phyloP scores from a whole-genome alignment of 495 filamentous ascomycete species.

The Glarea lozoyensis region DNA sequence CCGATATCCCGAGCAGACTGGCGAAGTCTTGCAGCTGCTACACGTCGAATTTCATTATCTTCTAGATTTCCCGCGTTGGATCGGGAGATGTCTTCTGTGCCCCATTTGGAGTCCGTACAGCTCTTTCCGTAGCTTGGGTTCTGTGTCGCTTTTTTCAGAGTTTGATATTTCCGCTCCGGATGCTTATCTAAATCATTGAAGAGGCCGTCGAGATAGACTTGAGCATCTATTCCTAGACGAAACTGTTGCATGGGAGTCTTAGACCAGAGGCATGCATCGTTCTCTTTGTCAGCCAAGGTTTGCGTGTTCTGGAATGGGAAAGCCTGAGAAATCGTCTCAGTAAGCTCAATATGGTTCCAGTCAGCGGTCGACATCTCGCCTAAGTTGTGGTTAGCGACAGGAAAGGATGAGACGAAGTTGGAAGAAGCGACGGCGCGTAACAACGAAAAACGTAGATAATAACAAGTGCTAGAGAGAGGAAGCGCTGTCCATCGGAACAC shows the following conservation, averaged over 20 bases:
- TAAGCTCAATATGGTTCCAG: neutral
- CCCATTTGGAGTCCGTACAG: neutral
- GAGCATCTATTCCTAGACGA: constrained; percentile 2
- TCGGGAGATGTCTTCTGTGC: neutral
- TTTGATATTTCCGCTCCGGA: constrained; percentile 1
- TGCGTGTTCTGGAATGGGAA: neutral
- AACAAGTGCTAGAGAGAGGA: neutral
- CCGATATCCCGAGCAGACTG: neutral
- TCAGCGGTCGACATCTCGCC: neutral
- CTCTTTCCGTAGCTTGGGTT: constrained; percentile 2
- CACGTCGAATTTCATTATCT: neutral
- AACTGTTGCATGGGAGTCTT: neutral
- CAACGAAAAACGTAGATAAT: neutral
- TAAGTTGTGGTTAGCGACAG: neutral
- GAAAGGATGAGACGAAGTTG: neutral
- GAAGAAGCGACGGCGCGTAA: neutral
- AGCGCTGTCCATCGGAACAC: neutral
- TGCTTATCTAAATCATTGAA: constrained; percentile 1
- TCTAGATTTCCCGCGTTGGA: neutral
- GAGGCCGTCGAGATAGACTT: constrained; percentile 2
- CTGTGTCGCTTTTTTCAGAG: constrained; percentile 1
- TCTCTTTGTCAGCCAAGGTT: neutral
- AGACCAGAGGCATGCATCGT: neutral
- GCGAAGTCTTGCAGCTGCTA: neutral
- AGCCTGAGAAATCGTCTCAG: neutral